Conservation (phyloP, 2,329 filamentous ascomycete genomes). For the Talaromyces amestolkiae region DNA sequence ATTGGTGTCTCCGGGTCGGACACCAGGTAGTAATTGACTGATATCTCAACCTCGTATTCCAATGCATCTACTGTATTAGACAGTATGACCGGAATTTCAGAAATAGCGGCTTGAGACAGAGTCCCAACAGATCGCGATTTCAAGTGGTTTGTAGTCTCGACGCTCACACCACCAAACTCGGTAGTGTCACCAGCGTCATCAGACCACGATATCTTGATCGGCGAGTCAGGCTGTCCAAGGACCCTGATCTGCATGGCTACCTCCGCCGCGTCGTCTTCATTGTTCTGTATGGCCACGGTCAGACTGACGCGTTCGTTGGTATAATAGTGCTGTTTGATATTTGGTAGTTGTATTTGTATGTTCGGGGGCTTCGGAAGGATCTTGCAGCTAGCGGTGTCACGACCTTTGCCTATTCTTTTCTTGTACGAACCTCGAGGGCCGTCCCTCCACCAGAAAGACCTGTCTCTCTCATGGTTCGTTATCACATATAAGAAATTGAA, state of each 20-base stretch:
- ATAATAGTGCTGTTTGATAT: slow-evolving; percentile 71
- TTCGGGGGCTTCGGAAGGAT: slow-evolving; percentile 90
- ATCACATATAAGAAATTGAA: slow-evolving; percentile 69
- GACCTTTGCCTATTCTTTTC: slow-evolving; percentile 44
- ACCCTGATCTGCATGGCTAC: slow-evolving; percentile 69
- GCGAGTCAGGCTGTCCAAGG: slow-evolving; percentile 55
- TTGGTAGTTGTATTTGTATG: slow-evolving; percentile 68
- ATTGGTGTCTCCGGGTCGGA: slow-evolving; percentile 80
- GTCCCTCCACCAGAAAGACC: slow-evolving; percentile 41
- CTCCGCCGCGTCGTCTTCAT: slow-evolving; percentile 74
- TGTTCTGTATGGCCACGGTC: slow-evolving; percentile 70
- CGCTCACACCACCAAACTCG: slow-evolving; percentile 23
- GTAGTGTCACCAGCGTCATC: slow-evolving; percentile 32
- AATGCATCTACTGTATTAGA: slow-evolving; percentile 52
- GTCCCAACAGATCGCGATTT: slow-evolving; percentile 35
- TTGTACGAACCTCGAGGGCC: slow-evolving; percentile 34
- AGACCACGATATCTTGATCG: slow-evolving; percentile 49
- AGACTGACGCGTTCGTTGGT: slow-evolving; percentile 74
- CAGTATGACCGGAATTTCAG: slow-evolving; percentile 47
- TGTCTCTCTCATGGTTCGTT: slow-evolving; percentile 32
- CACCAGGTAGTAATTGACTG: slow-evolving; percentile 72
- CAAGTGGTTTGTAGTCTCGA: slow-evolving; percentile 30
- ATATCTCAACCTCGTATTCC: slow-evolving; percentile 68
- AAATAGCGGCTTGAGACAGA: slow-evolving; percentile 33
- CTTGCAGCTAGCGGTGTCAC: slow-evolving; percentile 58